Conservation (phyloP, 2,329 filamentous ascomycete genomes). For the Lasiodiplodia sp. region DNA sequence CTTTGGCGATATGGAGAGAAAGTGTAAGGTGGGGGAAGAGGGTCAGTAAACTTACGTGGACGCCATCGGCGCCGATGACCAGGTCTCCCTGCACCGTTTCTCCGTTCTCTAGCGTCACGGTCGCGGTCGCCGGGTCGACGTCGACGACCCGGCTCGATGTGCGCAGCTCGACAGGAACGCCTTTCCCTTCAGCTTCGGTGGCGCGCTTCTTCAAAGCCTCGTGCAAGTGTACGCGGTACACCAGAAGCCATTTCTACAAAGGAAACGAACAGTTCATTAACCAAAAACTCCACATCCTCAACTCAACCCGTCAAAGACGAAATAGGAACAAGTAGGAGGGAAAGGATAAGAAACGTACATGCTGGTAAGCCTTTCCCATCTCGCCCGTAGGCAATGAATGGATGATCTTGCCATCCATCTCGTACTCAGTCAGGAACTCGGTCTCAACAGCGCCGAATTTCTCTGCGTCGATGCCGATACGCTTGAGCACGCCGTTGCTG, state of each 20-base stretch:
- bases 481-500: conserved; percentile 62
- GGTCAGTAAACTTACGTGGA: conserved; percentile 48
- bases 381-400: conserved; percentile 8
- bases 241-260: conserved; percentile 41
- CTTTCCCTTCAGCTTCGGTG: conserved; percentile 20
- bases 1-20: too few species aligned
- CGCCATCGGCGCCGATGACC: conserved; percentile 64
- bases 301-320: background rate
- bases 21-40: conserved; percentile 22
- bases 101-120: conserved; percentile 57
- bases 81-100: conserved; percentile 56
- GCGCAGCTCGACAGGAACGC: conserved; percentile 48
- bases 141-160: conserved; percentile 54
- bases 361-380: background rate
- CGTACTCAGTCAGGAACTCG: conserved; percentile 18
- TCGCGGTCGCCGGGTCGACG: conserved; percentile 52
- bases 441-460: conserved; percentile 42
- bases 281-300: background rate
- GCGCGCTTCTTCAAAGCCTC: conserved; percentile 55
- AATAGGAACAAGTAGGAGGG: too few species aligned
- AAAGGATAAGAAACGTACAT: background rate
- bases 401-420: conserved; percentile 7
- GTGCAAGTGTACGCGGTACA: conserved; percentile 63
- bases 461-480: conserved; percentile 53
- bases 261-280: background rate